Base-by-base conservation (phyloP, 257 asterid species). In the Vinca minor region DNA sequence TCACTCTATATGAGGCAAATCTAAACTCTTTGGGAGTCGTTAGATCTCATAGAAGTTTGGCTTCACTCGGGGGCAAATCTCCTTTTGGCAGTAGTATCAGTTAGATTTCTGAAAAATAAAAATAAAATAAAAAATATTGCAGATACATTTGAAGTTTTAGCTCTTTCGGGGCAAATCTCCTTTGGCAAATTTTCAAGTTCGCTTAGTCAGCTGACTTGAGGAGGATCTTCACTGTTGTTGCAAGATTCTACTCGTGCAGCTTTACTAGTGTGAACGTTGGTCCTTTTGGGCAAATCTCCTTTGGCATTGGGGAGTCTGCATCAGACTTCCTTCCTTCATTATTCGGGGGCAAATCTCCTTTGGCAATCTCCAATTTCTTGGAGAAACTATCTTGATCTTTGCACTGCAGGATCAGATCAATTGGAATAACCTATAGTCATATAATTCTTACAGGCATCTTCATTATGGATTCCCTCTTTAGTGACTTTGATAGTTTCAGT, bases 271-370 rank as follows among this genome's bases (percentile, higher is more conserved):
- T 64, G 46, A 68, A 64, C 62, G 62, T 46, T 63, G 21, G 50
- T 69, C 73, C 74, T 39, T 26, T 49, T 63, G 80, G 86, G 87
- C 89, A 79, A 84, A 83, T 80, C 95, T 85, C 79, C 88, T 82
- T 83, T 81, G 90, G 90, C 96, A 82, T 48, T 69, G 67, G 52
- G 77, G 84, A 80, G 93, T 86, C 86, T 69, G 41, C 44, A 44
- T 31, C 52, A 10, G 71, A 72, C 80, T 68, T 73, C 63, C 23
- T 47, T 62, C 38, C n/a, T n/a, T n/a, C 45, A 63, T 72, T 74
- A 38, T 58, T 41, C 41, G 2, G 44, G 87, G 94, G 95, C 95
- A 87, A 85, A 85, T 83, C 95, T 83, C 89, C 96, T 88, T 82
- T 88, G 95, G 96, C 96, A 85, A 77, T 83, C 96, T 86, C 88